Percentiles rank a stretch among this genome's conserved stretches.
These are phyloP conservation scores for Chaetomiaceae sp. DNA, from an alignment of 2,329 filamentous ascomycete genomes.

Conservation along the genomic window DNA sequence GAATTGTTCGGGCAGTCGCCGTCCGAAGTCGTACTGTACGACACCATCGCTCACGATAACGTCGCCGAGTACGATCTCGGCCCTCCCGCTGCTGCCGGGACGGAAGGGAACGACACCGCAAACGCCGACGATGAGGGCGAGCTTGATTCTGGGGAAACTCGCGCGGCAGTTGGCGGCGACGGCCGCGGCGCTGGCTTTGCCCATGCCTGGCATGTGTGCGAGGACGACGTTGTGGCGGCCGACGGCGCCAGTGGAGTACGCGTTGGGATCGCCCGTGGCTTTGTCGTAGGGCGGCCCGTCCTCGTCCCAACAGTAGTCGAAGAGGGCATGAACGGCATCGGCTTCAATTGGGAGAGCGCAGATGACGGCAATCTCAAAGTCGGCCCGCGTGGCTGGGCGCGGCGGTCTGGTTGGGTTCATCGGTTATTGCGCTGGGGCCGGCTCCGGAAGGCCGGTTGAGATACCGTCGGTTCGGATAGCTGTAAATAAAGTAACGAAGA, in stretches of 20 bases:
- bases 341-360: slow-evolving; percentile 11
- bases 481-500: no score
- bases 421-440: neutral
- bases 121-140: slow-evolving; percentile 37
- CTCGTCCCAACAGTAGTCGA: slow-evolving; percentile 13
- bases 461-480: neutral
- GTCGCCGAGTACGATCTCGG: slow-evolving; percentile 31
- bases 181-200: slow-evolving; percentile 28
- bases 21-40: slow-evolving; percentile 30
- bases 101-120: slow-evolving; percentile 33
- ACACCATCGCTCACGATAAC: slow-evolving; percentile 32
- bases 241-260: slow-evolving; percentile 8
- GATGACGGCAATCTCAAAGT: slow-evolving; percentile 14
- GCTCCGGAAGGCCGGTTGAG: neutral
- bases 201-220: slow-evolving; percentile 27
- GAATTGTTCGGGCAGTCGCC: slow-evolving; percentile 27
- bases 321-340: slow-evolving; percentile 9
- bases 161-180: slow-evolving; percentile 29
- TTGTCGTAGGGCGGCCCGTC: slow-evolving; percentile 6
- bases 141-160: slow-evolving; percentile 33
- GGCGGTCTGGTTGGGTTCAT: neutral
- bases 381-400: slow-evolving; percentile 8
- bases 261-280: slow-evolving; percentile 3
- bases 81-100: neutral
- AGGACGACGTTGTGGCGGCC: slow-evolving; percentile 29